A percentile compares a stretch with the other conserved stretches of the same genome.
Conservation (phyloP, 2,329 filamentous ascomycete species). For the Aspergillus phoenicis region DNA sequence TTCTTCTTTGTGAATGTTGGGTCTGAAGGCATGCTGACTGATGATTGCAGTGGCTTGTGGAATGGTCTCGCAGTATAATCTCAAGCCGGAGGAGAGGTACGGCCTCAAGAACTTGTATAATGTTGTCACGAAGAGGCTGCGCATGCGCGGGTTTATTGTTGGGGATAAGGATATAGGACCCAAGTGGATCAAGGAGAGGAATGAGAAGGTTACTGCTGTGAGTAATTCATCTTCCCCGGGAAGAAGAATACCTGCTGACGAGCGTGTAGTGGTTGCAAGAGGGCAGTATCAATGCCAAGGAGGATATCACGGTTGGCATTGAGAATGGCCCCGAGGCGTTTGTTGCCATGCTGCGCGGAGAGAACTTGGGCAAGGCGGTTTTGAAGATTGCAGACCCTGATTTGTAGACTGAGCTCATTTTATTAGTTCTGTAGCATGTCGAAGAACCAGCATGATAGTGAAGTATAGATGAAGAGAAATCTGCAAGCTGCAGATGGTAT, state of each 20-base stretch:
- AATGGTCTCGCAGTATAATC: constrained; percentile 79
- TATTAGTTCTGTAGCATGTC: too few species aligned
- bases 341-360: constrained; percentile 71
- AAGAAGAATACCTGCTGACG: background rate
- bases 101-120: constrained; percentile 67
- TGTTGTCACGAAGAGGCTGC: constrained; percentile 67
- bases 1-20: background rate
- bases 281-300: constrained; percentile 71
- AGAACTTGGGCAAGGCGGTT: constrained; percentile 86
- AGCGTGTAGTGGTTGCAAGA: constrained; percentile 71
- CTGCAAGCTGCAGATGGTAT: background rate
- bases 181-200: constrained; percentile 69
- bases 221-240: background rate
- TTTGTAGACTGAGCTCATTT: background rate
- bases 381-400: constrained; percentile 53
- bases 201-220: constrained; percentile 61
- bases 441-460: too few species aligned
- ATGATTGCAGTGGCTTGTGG: constrained; percentile 59
- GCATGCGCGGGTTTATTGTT: constrained; percentile 76
- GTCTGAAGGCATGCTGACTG: background rate
- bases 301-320: constrained; percentile 71
- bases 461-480: too few species aligned
- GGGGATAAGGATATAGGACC: constrained; percentile 66
- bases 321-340: constrained; percentile 75
- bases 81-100: constrained; percentile 56